Conservation (phyloP, 192 early-diverging fungal genomes). For the Lunasporangiospora selenospora region DNA sequence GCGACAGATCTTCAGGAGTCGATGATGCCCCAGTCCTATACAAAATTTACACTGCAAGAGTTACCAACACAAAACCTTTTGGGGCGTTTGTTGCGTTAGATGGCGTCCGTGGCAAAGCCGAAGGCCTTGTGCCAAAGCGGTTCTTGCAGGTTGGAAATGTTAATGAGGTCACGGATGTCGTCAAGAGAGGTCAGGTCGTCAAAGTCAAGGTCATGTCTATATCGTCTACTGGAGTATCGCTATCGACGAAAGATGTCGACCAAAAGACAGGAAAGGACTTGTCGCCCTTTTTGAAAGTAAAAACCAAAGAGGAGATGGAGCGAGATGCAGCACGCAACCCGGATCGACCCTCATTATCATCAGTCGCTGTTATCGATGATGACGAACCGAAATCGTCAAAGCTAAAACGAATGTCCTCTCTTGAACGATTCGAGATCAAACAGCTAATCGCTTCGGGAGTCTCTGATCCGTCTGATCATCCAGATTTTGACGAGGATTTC, state of each 20-base stretch:
- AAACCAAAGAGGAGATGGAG: conserved; percentile 69
- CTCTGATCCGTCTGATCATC: conserved; percentile 83
- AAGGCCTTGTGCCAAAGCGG: conserved; percentile 92
- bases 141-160: conserved; percentile 72
- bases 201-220: conserved; percentile 97
- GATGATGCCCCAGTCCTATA: conserved; percentile 88
- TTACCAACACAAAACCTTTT: conserved; percentile 90
- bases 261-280: conserved; percentile 91
- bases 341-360: conserved; percentile 60
- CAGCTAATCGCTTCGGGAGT: conserved; percentile 97
- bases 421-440: conserved; percentile 97
- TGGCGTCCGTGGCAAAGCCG: conserved; percentile 75
- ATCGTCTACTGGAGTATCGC: conserved; percentile 77
- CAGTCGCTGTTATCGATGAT: conserved; percentile 54
- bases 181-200: conserved; percentile 80
- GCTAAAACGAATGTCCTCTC: conserved; percentile 89
- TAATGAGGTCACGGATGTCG: conserved; percentile 85
- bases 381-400: conserved; percentile 47
- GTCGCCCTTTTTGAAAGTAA: conserved; percentile 78
- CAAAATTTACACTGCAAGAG: conserved; percentile 90
- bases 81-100: conserved; percentile 92
- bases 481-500: conserved; percentile 88
- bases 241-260: conserved; percentile 98
- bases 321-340: conserved; percentile 67
- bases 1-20: conserved; percentile 31